Evolutionary conservation across 495 filamentous ascomycete genomes (phyloP).

Genomic region (Letharia lupina): DNA sequence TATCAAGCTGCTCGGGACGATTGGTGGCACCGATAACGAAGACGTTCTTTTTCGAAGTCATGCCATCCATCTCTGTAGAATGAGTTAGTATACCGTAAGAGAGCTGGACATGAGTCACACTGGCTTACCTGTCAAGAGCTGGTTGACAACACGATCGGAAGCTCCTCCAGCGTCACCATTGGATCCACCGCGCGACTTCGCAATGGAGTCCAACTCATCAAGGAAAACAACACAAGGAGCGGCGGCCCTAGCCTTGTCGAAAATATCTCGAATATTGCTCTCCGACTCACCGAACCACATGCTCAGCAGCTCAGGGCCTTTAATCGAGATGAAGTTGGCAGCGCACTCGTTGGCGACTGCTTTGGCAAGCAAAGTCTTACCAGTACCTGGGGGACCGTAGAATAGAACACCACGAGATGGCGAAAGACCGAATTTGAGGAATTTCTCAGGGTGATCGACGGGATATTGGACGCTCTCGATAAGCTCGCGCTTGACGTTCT

Average conservation of each 20-base stretch:
- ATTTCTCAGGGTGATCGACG: conserved; percentile 98
- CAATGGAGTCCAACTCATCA: conserved; percentile 97
- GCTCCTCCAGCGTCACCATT: conserved; percentile 95
- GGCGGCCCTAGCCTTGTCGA: conserved; percentile 97
- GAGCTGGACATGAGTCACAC: conserved; percentile 2
- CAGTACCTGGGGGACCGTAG: conserved; percentile 96
- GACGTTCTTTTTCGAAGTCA: conserved; percentile 99
- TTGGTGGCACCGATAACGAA: conserved; percentile 99
- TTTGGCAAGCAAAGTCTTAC: conserved; percentile 99
- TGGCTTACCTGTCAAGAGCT: conserved; percentile 86
- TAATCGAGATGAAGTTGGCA: conserved; percentile 98
- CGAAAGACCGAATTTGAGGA: conserved; percentile 99
- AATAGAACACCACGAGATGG: conserved; percentile 98
- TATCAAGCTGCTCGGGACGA: conserved; percentile 95
- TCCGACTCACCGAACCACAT: conserved; percentile 99
- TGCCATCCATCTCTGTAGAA: conserved; percentile 88
- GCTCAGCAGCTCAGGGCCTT: conserved; percentile 93
- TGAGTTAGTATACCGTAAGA: conserved; percentile 35
- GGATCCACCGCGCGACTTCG: conserved; percentile 97
- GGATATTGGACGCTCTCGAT: conserved; percentile 99
- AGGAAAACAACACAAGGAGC: conserved; percentile 99
- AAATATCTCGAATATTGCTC: conserved; percentile 99
- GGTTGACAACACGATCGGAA: conserved; percentile 98
- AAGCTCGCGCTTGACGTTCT: conserved; percentile 98
- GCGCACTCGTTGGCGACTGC: conserved; percentile 98